These are phyloP conservation scores for Lichtheimia corymbifera DNA, from an alignment of 371 early-diverging fungal genomes.

Conservation along the genomic window DNA sequence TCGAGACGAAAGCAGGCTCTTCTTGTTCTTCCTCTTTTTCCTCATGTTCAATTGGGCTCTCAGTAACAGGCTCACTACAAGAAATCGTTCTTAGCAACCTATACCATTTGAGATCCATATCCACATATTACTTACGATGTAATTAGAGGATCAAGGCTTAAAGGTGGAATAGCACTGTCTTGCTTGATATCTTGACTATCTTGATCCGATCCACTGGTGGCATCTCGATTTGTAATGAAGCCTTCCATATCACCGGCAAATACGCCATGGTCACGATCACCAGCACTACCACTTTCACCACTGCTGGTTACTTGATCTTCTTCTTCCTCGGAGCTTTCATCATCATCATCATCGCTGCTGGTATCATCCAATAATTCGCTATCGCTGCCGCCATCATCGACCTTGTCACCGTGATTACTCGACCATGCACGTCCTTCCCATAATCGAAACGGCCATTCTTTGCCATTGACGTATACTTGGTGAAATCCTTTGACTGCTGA, in stretches of 20 bases:
- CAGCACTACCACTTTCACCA: slow-evolving; percentile 15
- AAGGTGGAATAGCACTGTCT: neutral
- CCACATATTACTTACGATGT: too few relatives aligned
- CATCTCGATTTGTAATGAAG: slow-evolving; percentile 15
- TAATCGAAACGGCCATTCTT: slow-evolving; percentile 33
- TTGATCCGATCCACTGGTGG: neutral
- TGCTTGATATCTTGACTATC: neutral
- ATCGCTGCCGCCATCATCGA: slow-evolving; percentile 18
- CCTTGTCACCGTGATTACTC: neutral
- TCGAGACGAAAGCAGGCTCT: neutral
- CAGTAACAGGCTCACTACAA: too few relatives aligned
- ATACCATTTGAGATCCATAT: too few relatives aligned
- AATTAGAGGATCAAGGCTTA: too few relatives aligned
- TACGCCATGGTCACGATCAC: slow-evolving; percentile 46
- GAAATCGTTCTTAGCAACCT: too few relatives aligned
- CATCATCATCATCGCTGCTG: neutral
- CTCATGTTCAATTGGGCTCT: neutral
- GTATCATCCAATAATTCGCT: slow-evolving; percentile 20
- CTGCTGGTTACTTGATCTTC: neutral
- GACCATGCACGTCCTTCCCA: slow-evolving; percentile 6
- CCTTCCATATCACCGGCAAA: slow-evolving; percentile 43
- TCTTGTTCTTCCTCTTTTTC: neutral
- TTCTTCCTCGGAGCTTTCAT: too few relatives aligned
- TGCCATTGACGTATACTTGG: slow-evolving; percentile 27
- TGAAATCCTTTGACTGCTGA: slow-evolving; percentile 5